Percentiles rank a stretch among this genome's conserved stretches.
Conservation (phyloP, 1,139 yeast genomes). For the Hanseniaspora sp. region DNA sequence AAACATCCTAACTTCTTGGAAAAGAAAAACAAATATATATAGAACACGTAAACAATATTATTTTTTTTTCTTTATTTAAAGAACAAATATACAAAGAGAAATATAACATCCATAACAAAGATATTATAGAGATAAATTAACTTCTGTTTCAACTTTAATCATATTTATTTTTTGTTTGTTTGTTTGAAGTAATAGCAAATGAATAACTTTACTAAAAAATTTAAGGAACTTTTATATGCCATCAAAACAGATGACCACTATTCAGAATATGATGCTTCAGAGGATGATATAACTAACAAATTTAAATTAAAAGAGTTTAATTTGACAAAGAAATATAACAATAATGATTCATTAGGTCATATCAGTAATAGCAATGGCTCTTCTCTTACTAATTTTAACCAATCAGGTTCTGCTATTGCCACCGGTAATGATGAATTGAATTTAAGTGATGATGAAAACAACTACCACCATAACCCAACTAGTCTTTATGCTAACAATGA, state of each 20-base stretch:
- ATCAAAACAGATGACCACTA: slow-evolving; percentile 57
- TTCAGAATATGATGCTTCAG: slow-evolving; percentile 50
- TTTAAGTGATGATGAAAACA: slow-evolving; percentile 10
- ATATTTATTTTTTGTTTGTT: background rate
- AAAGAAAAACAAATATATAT: too few species aligned
- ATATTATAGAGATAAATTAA: too few species aligned
- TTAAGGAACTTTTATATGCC: slow-evolving; percentile 51
- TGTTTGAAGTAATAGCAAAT: slow-evolving; percentile 13
- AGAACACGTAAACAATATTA: too few species aligned
- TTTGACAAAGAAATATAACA: slow-evolving; percentile 4
- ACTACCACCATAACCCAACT: slow-evolving; percentile 9
- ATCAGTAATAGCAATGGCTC: background rate
- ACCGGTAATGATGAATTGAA: slow-evolving; percentile 13
- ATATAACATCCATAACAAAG: background rate
- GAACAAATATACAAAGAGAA: too few species aligned
- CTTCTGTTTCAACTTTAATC: background rate
- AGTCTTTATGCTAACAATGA: slow-evolving; percentile 11
- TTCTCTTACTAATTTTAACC: slow-evolving; percentile 18
- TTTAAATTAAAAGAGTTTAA: slow-evolving; percentile 11
- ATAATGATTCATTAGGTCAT: background rate
- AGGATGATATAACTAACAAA: slow-evolving; percentile 5
- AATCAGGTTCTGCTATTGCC: background rate
- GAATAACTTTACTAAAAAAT: slow-evolving; percentile 32
- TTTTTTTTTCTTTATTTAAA: too few species aligned
- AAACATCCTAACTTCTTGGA: too few species aligned